These are phyloP conservation scores for Rossbeevera mucosa DNA, from an alignment of 768 basidiomycete species.

Conservation along the genomic window DNA sequence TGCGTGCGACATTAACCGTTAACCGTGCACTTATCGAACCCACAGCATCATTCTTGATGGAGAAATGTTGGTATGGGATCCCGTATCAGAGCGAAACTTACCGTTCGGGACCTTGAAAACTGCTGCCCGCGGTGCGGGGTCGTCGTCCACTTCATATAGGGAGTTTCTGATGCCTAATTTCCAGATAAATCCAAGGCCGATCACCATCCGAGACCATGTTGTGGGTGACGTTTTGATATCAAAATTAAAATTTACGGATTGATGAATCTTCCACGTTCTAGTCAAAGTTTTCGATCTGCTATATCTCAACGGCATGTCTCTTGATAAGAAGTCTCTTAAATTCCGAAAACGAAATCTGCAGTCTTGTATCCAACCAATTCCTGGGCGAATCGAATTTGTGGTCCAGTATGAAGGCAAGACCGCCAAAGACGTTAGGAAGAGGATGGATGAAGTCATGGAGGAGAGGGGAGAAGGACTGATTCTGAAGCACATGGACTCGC, in stretches of 20 bases:
- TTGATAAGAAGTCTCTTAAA: slow-evolving; percentile 65
- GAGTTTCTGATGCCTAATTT: not conserved
- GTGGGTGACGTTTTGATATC: slow-evolving; percentile 45
- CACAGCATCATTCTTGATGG: slow-evolving; percentile 89
- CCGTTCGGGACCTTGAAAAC: slow-evolving; percentile 95
- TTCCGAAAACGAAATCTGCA: slow-evolving; percentile 78
- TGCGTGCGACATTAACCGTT: not conserved
- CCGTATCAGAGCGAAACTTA: slow-evolving; percentile 77
- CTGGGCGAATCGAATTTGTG: slow-evolving; percentile 79
- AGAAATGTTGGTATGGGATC: slow-evolving; percentile 99
- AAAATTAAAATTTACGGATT: not conserved
- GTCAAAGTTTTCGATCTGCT: slow-evolving; percentile 97
- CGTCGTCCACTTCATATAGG: not conserved
- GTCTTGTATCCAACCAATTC: slow-evolving; percentile 59
- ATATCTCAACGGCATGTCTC: slow-evolving; percentile 78
- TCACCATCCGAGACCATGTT: slow-evolving; percentile 82
- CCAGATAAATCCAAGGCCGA: slow-evolving; percentile 69
- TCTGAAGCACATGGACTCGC: slow-evolving; percentile 76
- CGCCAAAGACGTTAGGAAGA: slow-evolving; percentile 72
- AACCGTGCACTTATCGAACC: slow-evolving; percentile 5
- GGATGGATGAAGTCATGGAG: slow-evolving; percentile 82
- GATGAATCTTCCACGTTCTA: slow-evolving; percentile 28
- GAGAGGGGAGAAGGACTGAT: slow-evolving; percentile 89
- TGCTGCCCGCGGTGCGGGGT: slow-evolving; percentile 70
- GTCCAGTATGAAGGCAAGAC: slow-evolving; percentile 69